These are phyloP conservation scores for Tolypocladium album DNA, from an alignment of 2,329 filamentous ascomycete genomes.

Conservation along the genomic window DNA sequence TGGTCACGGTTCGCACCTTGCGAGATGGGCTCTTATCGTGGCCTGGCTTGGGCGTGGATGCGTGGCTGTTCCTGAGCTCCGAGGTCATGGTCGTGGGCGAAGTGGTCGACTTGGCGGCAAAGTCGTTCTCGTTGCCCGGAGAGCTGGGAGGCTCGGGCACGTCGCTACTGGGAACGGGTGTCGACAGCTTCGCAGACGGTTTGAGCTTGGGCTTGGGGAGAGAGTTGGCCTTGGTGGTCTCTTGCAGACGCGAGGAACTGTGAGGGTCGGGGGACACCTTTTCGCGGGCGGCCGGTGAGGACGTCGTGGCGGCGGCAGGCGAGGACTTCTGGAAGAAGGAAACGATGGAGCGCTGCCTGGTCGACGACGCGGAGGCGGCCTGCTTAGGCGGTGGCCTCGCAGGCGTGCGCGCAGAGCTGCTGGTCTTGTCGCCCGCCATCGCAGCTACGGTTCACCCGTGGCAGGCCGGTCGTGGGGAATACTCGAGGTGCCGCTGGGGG, in stretches of 20 bases:
- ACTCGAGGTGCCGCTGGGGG: neutral
- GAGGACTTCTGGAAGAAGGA: conserved; percentile 35
- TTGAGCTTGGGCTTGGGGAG: conserved; percentile 27
- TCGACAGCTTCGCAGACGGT: conserved; percentile 37
- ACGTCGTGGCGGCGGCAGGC: conserved; percentile 17
- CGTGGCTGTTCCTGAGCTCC: conserved; percentile 14
- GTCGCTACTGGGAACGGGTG: conserved; percentile 76
- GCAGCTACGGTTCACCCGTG: conserved; percentile 2
- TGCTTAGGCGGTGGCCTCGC: conserved; percentile 18
- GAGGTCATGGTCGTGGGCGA: conserved; percentile 18
- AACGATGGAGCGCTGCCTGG: conserved; percentile 31
- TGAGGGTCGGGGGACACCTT: conserved; percentile 21
- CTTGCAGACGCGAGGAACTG: conserved; percentile 24
- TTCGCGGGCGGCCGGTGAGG: conserved; percentile 19
- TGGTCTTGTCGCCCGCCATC: conserved; percentile 19
- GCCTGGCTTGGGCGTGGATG: conserved; percentile 9
- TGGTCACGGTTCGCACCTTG: conserved; percentile 43
- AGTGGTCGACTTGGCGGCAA: conserved; percentile 40
- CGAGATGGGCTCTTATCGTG: conserved; percentile 63
- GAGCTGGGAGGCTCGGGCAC: conserved; percentile 55
- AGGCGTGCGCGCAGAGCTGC: conserved; percentile 19
- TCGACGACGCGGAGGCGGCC: conserved; percentile 14
- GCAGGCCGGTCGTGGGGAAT: neutral
- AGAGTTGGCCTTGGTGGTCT: conserved; percentile 30
- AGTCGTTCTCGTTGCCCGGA: conserved; percentile 49